Base-by-base conservation (phyloP, 495 filamentous ascomycete species). In the Penicillium desertorum region DNA sequence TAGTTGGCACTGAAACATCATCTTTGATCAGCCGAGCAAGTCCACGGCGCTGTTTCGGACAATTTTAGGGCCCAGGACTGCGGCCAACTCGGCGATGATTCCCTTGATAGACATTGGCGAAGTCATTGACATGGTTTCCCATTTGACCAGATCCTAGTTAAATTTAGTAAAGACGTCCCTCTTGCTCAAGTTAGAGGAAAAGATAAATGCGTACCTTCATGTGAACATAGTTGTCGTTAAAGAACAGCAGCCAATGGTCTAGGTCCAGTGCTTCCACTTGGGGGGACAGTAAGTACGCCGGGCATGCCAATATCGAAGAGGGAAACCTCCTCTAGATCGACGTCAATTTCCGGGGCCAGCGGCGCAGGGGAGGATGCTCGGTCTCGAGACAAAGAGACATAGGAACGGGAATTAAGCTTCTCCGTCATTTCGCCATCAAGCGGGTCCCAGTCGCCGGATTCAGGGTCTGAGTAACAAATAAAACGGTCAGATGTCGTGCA, bases 241-340 rank as follows among this genome's bases (percentile, higher is more conserved):
- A 65, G 2, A 78, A 66, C 5, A 86, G 47, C 19, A 68, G 63
- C 76, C 84, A 84, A 20, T 79, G 69, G 53, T 86, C 87, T 46
- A 96, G 76, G 58, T 89, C 80, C 42, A 91, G 63, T 11, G 72
- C 69, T 43, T 73, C 62, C 36, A 96, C 73, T 59, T 95, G 76
- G 0, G 80, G 80, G 75, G 12, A 81, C 62, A 2, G 89, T 84
- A 60, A 93, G 75, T 27, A 88, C 78, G 3, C 93, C 93, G 0
- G 92, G 92, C 83, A 95, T 92, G 50, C 81, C 73, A 39, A 87
- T 76, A 19, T 74, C 64, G 51, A 94, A 88, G 22, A 94, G 79
- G 4, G 88, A 88, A 25, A 75, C 62, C 7, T 72, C 67, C 27
- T 73, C 69, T 17, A 71, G 72, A 36, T 71, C 67, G 22, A 66